Conservation (phyloP, 169 alveolate genomes). For the Sarcocystis neurona region DNA sequence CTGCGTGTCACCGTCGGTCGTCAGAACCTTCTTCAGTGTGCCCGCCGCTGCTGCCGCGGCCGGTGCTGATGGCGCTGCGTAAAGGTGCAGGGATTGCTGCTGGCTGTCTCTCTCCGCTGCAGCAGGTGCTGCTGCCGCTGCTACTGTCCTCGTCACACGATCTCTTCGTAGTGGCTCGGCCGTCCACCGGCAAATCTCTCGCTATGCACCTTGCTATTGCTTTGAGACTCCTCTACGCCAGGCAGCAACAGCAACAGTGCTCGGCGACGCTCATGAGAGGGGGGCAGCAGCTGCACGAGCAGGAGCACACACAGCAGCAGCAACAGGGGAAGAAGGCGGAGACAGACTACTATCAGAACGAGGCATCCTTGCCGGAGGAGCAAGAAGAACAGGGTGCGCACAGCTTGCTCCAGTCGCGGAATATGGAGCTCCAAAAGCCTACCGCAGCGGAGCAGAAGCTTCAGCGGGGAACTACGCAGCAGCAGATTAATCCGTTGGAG, state of each 20-base stretch:
- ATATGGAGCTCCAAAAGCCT: too few relatives aligned
- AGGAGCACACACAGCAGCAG: neutral
- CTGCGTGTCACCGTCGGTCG: neutral
- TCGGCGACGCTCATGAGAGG: too few relatives aligned
- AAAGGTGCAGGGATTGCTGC: neutral
- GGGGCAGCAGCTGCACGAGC: neutral
- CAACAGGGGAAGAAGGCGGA: neutral
- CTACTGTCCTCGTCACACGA: neutral
- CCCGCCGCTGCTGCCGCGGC: conserved; percentile 8
- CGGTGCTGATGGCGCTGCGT: neutral
- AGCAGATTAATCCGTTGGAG: too few relatives aligned
- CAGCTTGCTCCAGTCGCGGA: too few relatives aligned
- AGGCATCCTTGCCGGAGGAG: neutral
- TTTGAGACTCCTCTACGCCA: neutral
- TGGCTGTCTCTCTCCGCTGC: conserved; percentile 6
- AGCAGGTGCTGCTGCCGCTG: conserved; percentile 10
- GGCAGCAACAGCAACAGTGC: too few relatives aligned
- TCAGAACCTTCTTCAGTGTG: neutral
- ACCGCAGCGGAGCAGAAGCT: too few relatives aligned
- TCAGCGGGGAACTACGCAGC: too few relatives aligned
- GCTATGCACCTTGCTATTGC: neutral
- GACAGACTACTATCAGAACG: neutral
- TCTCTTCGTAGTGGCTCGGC: neutral
- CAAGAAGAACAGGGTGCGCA: neutral
- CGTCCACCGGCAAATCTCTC: neutral